These are phyloP conservation scores for Hypoxylon fuscum DNA, from an alignment of 495 filamentous ascomycete genomes.

Conservation along the genomic window DNA sequence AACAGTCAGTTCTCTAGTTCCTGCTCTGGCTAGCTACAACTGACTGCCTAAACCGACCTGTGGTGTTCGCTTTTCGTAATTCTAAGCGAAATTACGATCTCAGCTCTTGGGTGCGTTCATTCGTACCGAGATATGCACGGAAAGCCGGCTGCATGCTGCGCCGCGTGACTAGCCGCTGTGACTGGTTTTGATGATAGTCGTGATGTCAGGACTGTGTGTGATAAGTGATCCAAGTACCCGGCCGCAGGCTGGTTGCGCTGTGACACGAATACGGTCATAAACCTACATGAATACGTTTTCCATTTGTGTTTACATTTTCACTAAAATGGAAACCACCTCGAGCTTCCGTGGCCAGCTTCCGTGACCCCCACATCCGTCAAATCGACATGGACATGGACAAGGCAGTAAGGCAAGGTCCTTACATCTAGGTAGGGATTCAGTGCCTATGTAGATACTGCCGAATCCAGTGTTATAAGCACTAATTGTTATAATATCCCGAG, in stretches of 20 bases:
- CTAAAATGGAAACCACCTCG: neutral
- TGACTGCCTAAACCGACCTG: too few species aligned
- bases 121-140: constrained; percentile 5
- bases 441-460: too few species aligned
- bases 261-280: constrained; percentile 15
- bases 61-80: constrained; percentile 13
- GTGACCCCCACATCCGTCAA: too few species aligned
- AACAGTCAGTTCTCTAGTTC: too few species aligned
- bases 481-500: constrained; percentile 14
- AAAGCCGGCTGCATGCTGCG: constrained; percentile 20
- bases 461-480: too few species aligned
- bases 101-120: constrained; percentile 3
- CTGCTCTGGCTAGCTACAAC: too few species aligned
- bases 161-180: constrained; percentile 19
- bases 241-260: constrained; percentile 12
- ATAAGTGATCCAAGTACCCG: constrained; percentile 17
- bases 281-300: too few species aligned
- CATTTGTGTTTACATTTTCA: constrained; percentile 13
- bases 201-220: constrained; percentile 22
- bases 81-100: constrained; percentile 16
- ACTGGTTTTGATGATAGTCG: constrained; percentile 4
- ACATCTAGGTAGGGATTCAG: too few species aligned
- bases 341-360: too few species aligned
- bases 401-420: too few species aligned
- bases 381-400: too few species aligned